Evolutionary conservation across 2,329 filamentous ascomycete species (phyloP).

Genomic region (Colletotrichum sp.): DNA sequence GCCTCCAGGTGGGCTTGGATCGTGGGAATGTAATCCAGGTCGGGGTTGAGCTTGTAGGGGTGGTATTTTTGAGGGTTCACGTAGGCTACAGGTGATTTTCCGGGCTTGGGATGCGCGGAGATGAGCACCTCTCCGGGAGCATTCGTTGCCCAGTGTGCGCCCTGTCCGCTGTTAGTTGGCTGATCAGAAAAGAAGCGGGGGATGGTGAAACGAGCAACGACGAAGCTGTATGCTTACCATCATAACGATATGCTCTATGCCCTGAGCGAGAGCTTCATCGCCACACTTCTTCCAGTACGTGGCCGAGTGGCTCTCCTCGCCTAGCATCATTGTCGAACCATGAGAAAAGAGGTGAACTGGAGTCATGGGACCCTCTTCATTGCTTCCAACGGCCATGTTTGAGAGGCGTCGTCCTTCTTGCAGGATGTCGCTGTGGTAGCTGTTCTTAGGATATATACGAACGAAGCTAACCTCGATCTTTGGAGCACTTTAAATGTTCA

Average conservation of each 20-base stretch:
- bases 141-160: conserved; percentile 69
- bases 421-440: neutral
- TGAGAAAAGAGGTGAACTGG: conserved; percentile 74
- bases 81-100: conserved; percentile 69
- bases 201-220: neutral
- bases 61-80: conserved; percentile 70
- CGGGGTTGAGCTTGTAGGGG: conserved; percentile 65
- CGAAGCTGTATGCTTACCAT: conserved; percentile 52
- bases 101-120: conserved; percentile 62
- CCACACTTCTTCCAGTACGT: conserved; percentile 71
- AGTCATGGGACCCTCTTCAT: conserved; percentile 32
- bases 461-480: neutral
- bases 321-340: conserved; percentile 76
- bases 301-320: conserved; percentile 65
- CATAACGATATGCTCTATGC: conserved; percentile 68
- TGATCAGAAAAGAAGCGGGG: neutral
- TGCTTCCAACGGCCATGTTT: conserved; percentile 3
- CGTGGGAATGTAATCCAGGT: conserved; percentile 55
- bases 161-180: conserved; percentile 37
- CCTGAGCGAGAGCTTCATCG: conserved; percentile 63
- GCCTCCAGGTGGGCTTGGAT: conserved; percentile 54
- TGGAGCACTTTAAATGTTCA: no score
- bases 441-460: neutral
- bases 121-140: conserved; percentile 61
- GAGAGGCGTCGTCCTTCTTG: neutral